Base-by-base conservation (phyloP, 805 yeast genomes). In the Pichia cephalocereana region DNA sequence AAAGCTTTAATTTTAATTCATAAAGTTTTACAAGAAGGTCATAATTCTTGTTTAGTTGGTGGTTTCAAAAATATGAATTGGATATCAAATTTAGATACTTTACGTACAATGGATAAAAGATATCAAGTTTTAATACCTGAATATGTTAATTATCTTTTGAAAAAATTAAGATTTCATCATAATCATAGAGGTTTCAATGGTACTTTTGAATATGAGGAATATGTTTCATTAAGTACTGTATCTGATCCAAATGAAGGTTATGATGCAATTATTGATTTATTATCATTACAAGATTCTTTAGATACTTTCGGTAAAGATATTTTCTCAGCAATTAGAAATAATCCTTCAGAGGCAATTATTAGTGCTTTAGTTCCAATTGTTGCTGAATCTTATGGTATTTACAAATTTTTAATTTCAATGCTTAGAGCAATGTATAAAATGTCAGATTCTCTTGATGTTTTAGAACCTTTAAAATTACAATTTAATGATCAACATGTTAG, bases 1-100 rank as follows among this genome's bases (percentile, higher is more conserved):
- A 91, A 91, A 63, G 82, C 95, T 15, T 70, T 93, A 60, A 85
- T 90, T 46, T 75, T 86, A 54, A 75, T 89, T 43, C 98, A 91
- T 60, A 90, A 91, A 59, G 91, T 93, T 7, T 69, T 91, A n/a
- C 98, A 93, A 64, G 99, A 91, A 66, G 99, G 99, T n/a, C 98
- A 91, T 63, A 88, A 88, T 14, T 76, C 86, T 28, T 81, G 87
- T 7, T 68, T 91, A 57, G 73, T 77, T 45, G 96, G 88, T 58
- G 97, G 88, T 2, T 84, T 80, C 58, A 72, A 79, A 52, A 87
- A 89, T 62, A 70, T 80, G 45, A 84, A 80, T 46, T 91, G 95
- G 82, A 72, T 91, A 43, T 77, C 81, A 47, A 77, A 89, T 17
- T 70, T 93, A 48, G 83, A 82, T 2, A 72, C 88, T 40, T 72